Evolutionary conservation across 2,329 filamentous ascomycete genomes (phyloP), one percentile per base, ranked within the genome.

Genomic region (Fusarium odoratissimum): DNA sequence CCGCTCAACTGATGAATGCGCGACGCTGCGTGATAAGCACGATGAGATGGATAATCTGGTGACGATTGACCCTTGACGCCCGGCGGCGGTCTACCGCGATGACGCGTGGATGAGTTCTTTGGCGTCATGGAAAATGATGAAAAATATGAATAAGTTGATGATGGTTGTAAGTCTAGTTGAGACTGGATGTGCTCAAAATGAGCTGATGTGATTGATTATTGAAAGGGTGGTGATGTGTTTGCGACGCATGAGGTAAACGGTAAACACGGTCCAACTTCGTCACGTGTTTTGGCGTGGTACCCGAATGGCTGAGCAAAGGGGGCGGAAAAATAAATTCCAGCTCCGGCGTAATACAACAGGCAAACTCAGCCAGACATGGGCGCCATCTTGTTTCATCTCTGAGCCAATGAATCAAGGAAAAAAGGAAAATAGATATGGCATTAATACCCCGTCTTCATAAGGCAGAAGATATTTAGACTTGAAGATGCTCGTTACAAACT

Each of bases 241-340:
- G 56, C 37, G 57, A 60, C 17, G 12, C 38, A 28, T 57, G 30
- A 55, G 48, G 48, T 56, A 60, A 56, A 60, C 30, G 48, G 48
- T 60, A 42, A 56, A 60, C 49, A 60, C 37, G 37, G 28, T 40
- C 49, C 37, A 55, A 35, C 35, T 25, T 4, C 4, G 37, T 54
- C 57, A 60, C 57, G 57, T 60, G 57, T 35, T 35, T 33, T 60
- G 35, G 57, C 57, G 57, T 54, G 28, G 57, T 33, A 28, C 23
- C 49, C 49, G 49, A 52, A 52, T n/a, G 35, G 45, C 12, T 60
- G 17, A 31, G n/a, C 30, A 41, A 30, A 33, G 23, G n/a, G 45
- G 57, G 23, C 57, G 57, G 57, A 60, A 55, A 60, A 60, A 56
- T 55, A 31, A 60, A 35, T 40, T 33, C 57, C 45, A 60, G 57